These are phyloP conservation scores for Pholiota microspora DNA, from an alignment of 768 basidiomycete species.

Conservation along the genomic window DNA sequence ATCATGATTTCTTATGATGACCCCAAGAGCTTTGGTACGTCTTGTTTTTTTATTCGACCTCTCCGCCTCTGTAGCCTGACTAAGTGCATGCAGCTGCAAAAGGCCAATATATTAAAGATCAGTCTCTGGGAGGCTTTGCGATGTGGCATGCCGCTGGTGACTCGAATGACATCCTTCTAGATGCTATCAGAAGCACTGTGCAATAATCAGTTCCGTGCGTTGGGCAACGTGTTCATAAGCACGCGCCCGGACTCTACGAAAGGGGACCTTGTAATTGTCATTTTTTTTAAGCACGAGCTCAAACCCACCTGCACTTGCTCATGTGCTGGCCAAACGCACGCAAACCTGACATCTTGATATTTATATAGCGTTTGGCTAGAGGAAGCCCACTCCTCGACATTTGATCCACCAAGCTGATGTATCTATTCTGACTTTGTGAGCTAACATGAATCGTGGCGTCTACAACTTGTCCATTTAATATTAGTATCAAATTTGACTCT, in stretches of 20 bases:
- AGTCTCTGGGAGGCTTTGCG: constrained; percentile 52
- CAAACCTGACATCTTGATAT: too few relatives aligned
- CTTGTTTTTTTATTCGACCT: not conserved
- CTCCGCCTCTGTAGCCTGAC: not conserved
- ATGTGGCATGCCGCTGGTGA: constrained; percentile 66
- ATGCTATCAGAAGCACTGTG: constrained; percentile 40
- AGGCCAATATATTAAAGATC: constrained; percentile 50
- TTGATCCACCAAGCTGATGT: too few relatives aligned
- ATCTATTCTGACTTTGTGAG: too few relatives aligned
- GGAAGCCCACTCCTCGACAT: too few relatives aligned
- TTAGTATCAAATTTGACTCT: too few relatives aligned
- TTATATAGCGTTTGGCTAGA: too few relatives aligned
- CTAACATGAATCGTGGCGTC: too few relatives aligned
- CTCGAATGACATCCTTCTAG: constrained; percentile 44
- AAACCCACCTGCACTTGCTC: not conserved
- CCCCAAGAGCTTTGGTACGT: constrained; percentile 47
- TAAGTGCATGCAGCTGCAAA: constrained; percentile 35
- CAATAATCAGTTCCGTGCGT: not conserved
- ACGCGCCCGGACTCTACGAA: not conserved
- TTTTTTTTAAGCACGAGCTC: not conserved
- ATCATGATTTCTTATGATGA: constrained; percentile 68
- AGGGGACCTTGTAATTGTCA: not conserved
- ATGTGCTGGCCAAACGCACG: too few relatives aligned
- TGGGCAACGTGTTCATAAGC: not conserved
- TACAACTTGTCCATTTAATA: too few relatives aligned